Evolutionary conservation across 371 early-diverging fungal species (phyloP).

Genomic region (Mortierella sp.): DNA sequence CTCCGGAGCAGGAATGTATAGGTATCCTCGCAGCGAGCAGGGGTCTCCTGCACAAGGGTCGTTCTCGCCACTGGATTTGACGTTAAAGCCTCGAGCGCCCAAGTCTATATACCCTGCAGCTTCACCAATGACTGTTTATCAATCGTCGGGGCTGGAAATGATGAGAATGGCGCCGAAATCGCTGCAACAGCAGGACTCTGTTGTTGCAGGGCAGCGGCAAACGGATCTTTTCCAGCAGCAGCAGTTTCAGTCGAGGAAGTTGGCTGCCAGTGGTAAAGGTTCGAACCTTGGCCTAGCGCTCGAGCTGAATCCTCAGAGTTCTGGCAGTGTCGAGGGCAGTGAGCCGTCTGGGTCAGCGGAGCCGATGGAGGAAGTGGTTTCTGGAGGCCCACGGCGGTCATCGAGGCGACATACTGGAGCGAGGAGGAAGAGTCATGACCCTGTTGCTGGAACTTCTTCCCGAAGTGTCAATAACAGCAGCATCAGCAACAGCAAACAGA

Average conservation of each 20-base stretch:
- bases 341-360: neutral
- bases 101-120: neutral
- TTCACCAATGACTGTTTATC: neutral
- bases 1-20: neutral
- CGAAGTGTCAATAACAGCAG: neutral
- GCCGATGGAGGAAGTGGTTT: neutral
- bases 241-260: constrained; percentile 13
- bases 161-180: neutral
- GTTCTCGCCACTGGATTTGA: neutral
- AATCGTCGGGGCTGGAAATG: neutral
- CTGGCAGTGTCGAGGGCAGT: neutral
- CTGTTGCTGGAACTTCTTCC: constrained; percentile 2
- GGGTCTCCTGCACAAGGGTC: neutral
- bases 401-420: neutral
- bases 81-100: neutral
- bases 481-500: neutral
- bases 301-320: neutral
- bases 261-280: constrained; percentile 10
- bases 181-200: neutral
- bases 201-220: constrained; percentile 7
- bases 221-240: constrained; percentile 14
- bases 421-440: neutral
- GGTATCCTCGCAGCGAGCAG: constrained; percentile 7
- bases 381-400: neutral
- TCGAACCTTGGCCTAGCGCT: neutral